Evolutionary conservation across 176 grass and related monocot species (phyloP).

Genomic region (Hordeum marinum): DNA sequence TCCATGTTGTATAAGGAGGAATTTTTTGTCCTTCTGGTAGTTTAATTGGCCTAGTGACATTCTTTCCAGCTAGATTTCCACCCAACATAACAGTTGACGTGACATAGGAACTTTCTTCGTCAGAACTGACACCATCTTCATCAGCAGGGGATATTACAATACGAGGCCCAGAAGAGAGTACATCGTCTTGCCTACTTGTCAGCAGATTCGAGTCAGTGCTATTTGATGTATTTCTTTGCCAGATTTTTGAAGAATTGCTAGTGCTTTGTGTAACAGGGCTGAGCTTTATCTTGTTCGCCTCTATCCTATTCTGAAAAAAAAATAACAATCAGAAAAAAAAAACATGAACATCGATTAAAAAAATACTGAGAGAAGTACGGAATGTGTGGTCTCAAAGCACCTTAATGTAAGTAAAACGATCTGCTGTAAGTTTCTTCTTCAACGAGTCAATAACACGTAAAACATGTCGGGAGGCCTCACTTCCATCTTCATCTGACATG

Average conservation of each 20-base stretch:
- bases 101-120: constrained; percentile 72
- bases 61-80: constrained; percentile 60
- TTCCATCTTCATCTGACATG: constrained; percentile 45
- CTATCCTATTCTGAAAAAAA: constrained; percentile 72
- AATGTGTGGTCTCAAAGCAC: constrained; percentile 39
- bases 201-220: constrained; percentile 65
- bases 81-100: constrained; percentile 61
- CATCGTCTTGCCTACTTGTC: constrained; percentile 75
- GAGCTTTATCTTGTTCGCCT: constrained; percentile 71
- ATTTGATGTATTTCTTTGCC: constrained; percentile 57
- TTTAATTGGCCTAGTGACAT: constrained; percentile 61
- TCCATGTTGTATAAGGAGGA: constrained; percentile 95
- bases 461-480: constrained; percentile 31
- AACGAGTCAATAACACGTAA: constrained; percentile 65
- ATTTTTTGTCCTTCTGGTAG: constrained; percentile 61
- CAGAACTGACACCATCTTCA: constrained; percentile 54
- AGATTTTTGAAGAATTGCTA: constrained; percentile 68
- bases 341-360: not conserved
- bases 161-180: constrained; percentile 51
- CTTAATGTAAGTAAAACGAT: constrained; percentile 82
- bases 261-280: constrained; percentile 56
- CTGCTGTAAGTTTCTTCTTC: constrained; percentile 76
- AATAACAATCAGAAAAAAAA: not conserved
- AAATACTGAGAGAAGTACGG: not conserved
- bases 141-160: constrained; percentile 47